Evolutionary conservation across 2,329 filamentous ascomycete species (phyloP), one percentile per base, ranked within the genome.

Genomic region (Escovopsis sp.): DNA sequence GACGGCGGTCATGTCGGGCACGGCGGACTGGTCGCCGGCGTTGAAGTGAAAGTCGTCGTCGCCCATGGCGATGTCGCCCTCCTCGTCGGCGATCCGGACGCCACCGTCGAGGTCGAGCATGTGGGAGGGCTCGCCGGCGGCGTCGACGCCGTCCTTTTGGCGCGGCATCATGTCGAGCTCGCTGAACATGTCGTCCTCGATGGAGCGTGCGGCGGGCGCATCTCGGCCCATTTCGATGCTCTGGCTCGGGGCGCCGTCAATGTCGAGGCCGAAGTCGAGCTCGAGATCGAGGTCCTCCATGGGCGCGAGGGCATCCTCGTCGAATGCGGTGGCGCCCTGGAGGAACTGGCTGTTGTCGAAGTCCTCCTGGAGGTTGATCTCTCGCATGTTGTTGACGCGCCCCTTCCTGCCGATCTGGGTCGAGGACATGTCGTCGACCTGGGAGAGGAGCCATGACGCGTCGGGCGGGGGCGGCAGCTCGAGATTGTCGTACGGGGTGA

Each of bases 161-260:
- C 66, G 68, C 9, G 71, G 57, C 45, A 72, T 66, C 5, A 76
- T 62, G 48, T 80, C 76, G 32, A 80, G 54, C 43, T 84, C 79
- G 47, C 72, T 74, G 45, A 80, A 65, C 41, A 88, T 74, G 49
- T 84, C 78, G 33, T 84, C 79, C 48, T 84, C 84, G 15, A 80
- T 63, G 2, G 76, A 67, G 37, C 75, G 71, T 20, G 81, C 69
- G 13, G 75, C 70, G 5, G 84, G 79, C 15, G 84, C 88, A 51
- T 94, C 81, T 78, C 89, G 83, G 55, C 89, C 91, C 51, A 86
- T 71, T 79, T 98, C 91, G 44, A 95, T 79, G 53, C 80, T 91
- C 45, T 65, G 64, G 45, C 75, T 72, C 15, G 63, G 72, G 30
- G 72, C 76, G 46, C 86, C 72, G 49, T 86, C 81, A 30, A 86